Percentiles rank a stretch among this genome's conserved stretches.
phyloP scores from a whole-genome alignment of 1,284 basidiomycete species.

The Psilocybe mexicana region DNA sequence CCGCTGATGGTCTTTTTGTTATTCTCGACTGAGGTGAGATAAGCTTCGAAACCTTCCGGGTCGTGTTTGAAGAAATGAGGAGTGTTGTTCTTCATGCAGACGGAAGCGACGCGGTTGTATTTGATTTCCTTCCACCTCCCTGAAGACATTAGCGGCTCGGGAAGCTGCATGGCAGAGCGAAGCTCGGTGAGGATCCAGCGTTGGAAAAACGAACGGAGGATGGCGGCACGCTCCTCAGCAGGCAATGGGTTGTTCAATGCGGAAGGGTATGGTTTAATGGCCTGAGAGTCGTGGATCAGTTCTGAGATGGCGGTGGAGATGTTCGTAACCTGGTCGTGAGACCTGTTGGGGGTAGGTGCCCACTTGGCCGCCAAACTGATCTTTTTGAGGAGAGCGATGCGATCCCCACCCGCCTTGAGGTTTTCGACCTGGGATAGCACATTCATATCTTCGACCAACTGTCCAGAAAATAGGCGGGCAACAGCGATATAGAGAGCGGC shows the following conservation, averaged over 20 bases:
- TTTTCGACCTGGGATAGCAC: slow-evolving; percentile 36
- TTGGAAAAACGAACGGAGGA: slow-evolving; percentile 53
- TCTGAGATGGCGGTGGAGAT: slow-evolving; percentile 62
- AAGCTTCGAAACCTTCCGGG: slow-evolving; percentile 53
- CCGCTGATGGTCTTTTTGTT: slow-evolving; percentile 60
- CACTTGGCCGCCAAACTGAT: slow-evolving; percentile 67
- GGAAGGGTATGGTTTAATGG: slow-evolving; percentile 28
- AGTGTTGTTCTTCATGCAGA: slow-evolving; percentile 61
- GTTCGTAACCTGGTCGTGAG: slow-evolving; percentile 64
- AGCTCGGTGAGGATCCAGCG: slow-evolving; percentile 59
- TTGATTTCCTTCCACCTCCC: slow-evolving; percentile 57
- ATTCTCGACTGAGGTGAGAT: slow-evolving; percentile 53
- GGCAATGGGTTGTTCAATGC: slow-evolving; percentile 29
- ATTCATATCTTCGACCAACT: slow-evolving; percentile 48
- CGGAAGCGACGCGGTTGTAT: slow-evolving; percentile 56
- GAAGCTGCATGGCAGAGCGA: slow-evolving; percentile 43
- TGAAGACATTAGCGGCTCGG: slow-evolving; percentile 64
- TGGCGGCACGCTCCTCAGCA: slow-evolving; percentile 22
- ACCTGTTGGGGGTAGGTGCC: slow-evolving; percentile 59
- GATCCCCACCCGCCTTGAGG: slow-evolving; percentile 32
- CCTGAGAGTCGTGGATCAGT: slow-evolving; percentile 44
- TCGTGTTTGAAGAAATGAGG: slow-evolving; percentile 58
- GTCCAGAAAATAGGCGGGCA: slow-evolving; percentile 57
- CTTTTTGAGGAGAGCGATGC: slow-evolving; percentile 37
- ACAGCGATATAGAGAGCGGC: slow-evolving; percentile 65